Conservation (phyloP, 2,329 filamentous ascomycete species). For the Akanthomyces uredinophilus region DNA sequence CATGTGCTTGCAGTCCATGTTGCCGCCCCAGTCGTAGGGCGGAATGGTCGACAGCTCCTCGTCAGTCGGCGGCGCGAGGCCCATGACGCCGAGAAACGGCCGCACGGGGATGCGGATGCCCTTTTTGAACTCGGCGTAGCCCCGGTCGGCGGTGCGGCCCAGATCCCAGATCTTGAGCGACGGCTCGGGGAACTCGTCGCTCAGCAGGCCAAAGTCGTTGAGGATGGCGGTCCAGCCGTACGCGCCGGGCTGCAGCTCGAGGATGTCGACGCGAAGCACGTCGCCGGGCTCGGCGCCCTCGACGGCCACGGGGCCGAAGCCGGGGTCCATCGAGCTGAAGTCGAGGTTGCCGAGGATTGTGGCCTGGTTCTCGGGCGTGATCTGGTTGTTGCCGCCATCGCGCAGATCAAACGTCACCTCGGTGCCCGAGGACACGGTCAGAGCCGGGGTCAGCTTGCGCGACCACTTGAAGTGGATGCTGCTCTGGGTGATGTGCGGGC, state of each 20-base stretch:
- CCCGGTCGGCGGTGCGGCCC: constrained; percentile 14
- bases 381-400: constrained; percentile 47
- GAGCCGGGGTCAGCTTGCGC: constrained; percentile 36
- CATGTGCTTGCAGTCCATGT: constrained; percentile 48
- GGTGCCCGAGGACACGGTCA: constrained; percentile 43
- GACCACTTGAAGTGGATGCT: constrained; percentile 44
- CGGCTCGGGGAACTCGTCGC: constrained; percentile 41
- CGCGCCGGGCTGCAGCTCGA: constrained; percentile 37
- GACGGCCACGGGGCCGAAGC: constrained; percentile 46
- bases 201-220: constrained; percentile 44
- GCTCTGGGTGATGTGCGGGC: constrained; percentile 23
- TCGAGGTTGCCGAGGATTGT: constrained; percentile 37
- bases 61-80: constrained; percentile 40
- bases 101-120: constrained; percentile 44
- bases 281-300: constrained; percentile 46
- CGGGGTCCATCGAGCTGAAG: constrained; percentile 39
- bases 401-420: constrained; percentile 44
- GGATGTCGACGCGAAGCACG: constrained; percentile 45
- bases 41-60: constrained; percentile 46
- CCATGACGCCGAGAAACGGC: constrained; percentile 49
- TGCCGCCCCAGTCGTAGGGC: constrained; percentile 47
- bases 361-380: constrained; percentile 36
- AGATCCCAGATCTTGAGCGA: constrained; percentile 46
- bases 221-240: constrained; percentile 52
- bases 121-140: constrained; percentile 38